phyloP scores from a whole-genome alignment of 176 grass and related monocot species.

The Rhipidocladum racemiflorum region DNA sequence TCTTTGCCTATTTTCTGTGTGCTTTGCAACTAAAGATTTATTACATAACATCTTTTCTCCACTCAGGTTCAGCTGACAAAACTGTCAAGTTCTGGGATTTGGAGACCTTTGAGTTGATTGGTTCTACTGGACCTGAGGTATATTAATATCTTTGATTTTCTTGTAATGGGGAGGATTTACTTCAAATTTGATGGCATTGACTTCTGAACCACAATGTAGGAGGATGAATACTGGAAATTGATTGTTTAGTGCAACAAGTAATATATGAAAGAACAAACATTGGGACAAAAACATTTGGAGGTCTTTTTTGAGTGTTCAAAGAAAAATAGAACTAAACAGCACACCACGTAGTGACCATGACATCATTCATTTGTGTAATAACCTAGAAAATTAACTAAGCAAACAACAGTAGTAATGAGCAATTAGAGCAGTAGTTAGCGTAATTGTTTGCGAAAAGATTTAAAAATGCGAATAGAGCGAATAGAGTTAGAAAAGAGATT shows the following conservation, averaged over 20 bases:
- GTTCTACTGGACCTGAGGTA: constrained; percentile 94
- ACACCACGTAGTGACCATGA: neutral
- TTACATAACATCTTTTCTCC: constrained; percentile 26
- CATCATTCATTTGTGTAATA: neutral
- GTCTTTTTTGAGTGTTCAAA: neutral
- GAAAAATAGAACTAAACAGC: neutral
- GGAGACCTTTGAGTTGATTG: constrained; percentile 96
- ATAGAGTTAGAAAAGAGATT: too few relatives aligned
- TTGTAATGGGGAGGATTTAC: constrained; percentile 4
- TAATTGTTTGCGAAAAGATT: too few relatives aligned
- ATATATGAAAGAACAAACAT: neutral
- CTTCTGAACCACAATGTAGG: neutral
- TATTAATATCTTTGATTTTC: neutral
- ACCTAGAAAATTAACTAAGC: too few relatives aligned
- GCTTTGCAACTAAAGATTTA: constrained; percentile 16
- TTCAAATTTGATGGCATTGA: neutral
- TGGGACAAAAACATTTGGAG: neutral
- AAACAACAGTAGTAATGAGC: too few relatives aligned
- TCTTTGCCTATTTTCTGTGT: neutral
- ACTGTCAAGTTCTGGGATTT: constrained; percentile 99
- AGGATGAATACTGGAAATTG: neutral
- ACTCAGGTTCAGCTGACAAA: constrained; percentile 87
- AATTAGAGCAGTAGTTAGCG: too few relatives aligned
- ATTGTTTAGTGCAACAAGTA: neutral
- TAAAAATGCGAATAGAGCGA: too few relatives aligned